A percentile compares a stretch with the other conserved stretches of the same genome.
Evolutionary conservation across 2,329 filamentous ascomycete genomes (phyloP).

Genomic region (Paramyrothecium sp.): DNA sequence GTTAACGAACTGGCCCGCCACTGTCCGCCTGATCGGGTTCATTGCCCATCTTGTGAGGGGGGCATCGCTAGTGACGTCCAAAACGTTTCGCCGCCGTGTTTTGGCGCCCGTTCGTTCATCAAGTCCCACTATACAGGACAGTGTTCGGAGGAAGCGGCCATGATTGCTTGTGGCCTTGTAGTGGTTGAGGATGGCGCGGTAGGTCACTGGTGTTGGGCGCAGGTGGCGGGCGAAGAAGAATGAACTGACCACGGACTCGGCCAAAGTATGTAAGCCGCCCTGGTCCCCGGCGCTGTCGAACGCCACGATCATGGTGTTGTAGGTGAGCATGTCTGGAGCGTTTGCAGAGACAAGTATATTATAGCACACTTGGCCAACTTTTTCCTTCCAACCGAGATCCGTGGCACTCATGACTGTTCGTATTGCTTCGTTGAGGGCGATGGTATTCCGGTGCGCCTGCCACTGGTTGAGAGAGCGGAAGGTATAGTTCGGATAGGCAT

Average conservation of each 20-base stretch:
- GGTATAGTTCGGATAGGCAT: slow-evolving; percentile 16
- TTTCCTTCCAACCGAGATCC: slow-evolving; percentile 26
- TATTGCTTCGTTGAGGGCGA: slow-evolving; percentile 25
- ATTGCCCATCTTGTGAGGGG: slow-evolving; percentile 26
- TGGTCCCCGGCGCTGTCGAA: slow-evolving; percentile 53
- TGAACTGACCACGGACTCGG: slow-evolving; percentile 51
- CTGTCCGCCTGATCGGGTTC: slow-evolving; percentile 18
- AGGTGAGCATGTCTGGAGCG: slow-evolving; percentile 66
- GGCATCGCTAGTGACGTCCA: slow-evolving; percentile 24
- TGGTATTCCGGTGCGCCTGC: slow-evolving; percentile 20
- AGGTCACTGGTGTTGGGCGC: slow-evolving; percentile 47
- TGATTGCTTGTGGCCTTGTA: slow-evolving; percentile 41
- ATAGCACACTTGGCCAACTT: slow-evolving; percentile 50
- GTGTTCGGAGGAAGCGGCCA: slow-evolving; percentile 39
- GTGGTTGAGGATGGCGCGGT: slow-evolving; percentile 49
- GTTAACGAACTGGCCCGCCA: slow-evolving; percentile 33
- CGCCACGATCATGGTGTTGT: slow-evolving; percentile 69
- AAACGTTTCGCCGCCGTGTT: slow-evolving; percentile 30
- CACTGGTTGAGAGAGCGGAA: slow-evolving; percentile 24
- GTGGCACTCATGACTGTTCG: slow-evolving; percentile 23
- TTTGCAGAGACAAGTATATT: slow-evolving; percentile 63
- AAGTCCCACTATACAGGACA: slow-evolving; percentile 44
- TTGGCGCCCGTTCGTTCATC: slow-evolving; percentile 38
- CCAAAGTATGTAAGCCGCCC: slow-evolving; percentile 31
- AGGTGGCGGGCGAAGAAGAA: slow-evolving; percentile 44